Percentiles rank a stretch among this genome's conserved stretches.
These are phyloP conservation scores for Suhomyces tanzawaensis DNA, from an alignment of 805 yeast genomes.

Conservation along the genomic window DNA sequence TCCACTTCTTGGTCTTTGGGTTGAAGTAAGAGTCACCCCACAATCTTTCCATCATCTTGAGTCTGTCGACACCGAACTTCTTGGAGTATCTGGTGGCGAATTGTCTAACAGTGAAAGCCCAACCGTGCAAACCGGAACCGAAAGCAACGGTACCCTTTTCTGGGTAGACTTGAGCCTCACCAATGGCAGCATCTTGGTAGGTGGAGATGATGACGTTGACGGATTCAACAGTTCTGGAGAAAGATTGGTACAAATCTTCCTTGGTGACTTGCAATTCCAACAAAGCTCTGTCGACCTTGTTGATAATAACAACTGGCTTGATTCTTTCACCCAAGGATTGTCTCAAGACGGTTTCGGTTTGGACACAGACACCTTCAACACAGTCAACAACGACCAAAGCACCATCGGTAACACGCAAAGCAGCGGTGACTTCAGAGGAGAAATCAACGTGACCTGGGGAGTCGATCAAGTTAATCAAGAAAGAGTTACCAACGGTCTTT, in stretches of 20 bases:
- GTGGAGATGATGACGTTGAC: constrained; percentile 98
- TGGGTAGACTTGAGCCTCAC: constrained; percentile 99
- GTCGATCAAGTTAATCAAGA: constrained; percentile 97
- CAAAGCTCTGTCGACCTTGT: constrained; percentile 99
- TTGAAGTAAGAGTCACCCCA: constrained; percentile 99
- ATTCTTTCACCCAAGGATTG: constrained; percentile 99
- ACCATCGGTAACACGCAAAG: constrained; percentile 99
- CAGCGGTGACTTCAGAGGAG: constrained; percentile 99
- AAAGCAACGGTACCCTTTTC: constrained; percentile 98
- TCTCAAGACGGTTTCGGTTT: constrained; percentile 99
- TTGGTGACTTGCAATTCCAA: constrained; percentile 97
- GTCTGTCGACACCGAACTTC: constrained; percentile 98
- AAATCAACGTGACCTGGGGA: constrained; percentile 99
- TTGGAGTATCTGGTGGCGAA: constrained; percentile 96
- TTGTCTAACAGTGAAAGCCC: constrained; percentile 99
- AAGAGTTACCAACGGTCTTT: constrained; percentile 87
- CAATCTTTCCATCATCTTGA: constrained; percentile 97
- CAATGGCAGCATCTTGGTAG: constrained; percentile 83
- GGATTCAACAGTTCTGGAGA: constrained; percentile 98
- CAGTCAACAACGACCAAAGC: constrained; percentile 99
- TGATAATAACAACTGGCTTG: constrained; percentile 96
- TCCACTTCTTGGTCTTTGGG: constrained; percentile 99
- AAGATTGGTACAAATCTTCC: constrained; percentile 98
- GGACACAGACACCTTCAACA: constrained; percentile 99
- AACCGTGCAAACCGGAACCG: constrained; percentile 99